Conservation (phyloP, 2,329 filamentous ascomycete species). For the Calonectria naviculata region DNA sequence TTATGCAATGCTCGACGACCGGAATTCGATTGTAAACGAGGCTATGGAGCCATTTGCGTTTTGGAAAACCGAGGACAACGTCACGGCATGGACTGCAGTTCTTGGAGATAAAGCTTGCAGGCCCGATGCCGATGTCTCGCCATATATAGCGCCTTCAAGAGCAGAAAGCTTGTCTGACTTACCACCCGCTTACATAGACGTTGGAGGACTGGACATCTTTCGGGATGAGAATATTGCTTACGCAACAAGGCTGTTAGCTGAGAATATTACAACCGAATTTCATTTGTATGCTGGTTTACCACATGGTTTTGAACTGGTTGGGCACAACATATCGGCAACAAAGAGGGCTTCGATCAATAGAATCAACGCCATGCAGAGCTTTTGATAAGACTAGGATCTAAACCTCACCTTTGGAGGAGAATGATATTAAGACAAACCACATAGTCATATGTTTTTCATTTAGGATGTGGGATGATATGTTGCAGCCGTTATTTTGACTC, state of each 20-base stretch:
- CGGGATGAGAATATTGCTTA: slow-evolving; percentile 29
- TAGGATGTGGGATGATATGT: no score
- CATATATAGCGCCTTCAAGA: slow-evolving; percentile 28
- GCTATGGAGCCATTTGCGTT: slow-evolving; percentile 16
- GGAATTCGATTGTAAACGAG: neutral
- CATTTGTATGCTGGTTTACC: slow-evolving; percentile 33
- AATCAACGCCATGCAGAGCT: no score
- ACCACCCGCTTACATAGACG: slow-evolving; percentile 24
- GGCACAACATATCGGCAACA: neutral
- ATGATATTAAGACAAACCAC: no score
- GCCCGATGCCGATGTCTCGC: slow-evolving; percentile 13
- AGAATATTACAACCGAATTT: slow-evolving; percentile 29
- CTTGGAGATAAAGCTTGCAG: slow-evolving; percentile 26
- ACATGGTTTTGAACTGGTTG: slow-evolving; percentile 31
- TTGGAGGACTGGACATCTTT: slow-evolving; percentile 29
- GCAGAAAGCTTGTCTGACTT: slow-evolving; percentile 17
- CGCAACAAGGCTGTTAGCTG: slow-evolving; percentile 25
- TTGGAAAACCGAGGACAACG: slow-evolving; percentile 23
- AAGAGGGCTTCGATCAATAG: no score
- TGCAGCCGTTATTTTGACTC: no score
- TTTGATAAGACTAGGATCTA: no score
- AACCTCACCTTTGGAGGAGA: no score
- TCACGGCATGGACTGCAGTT: slow-evolving; percentile 27
- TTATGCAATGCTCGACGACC: slow-evolving; percentile 31
- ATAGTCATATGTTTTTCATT: no score